phyloP scores from a whole-genome alignment of 495 filamentous ascomycete species.

The Chaetomium tenue region DNA sequence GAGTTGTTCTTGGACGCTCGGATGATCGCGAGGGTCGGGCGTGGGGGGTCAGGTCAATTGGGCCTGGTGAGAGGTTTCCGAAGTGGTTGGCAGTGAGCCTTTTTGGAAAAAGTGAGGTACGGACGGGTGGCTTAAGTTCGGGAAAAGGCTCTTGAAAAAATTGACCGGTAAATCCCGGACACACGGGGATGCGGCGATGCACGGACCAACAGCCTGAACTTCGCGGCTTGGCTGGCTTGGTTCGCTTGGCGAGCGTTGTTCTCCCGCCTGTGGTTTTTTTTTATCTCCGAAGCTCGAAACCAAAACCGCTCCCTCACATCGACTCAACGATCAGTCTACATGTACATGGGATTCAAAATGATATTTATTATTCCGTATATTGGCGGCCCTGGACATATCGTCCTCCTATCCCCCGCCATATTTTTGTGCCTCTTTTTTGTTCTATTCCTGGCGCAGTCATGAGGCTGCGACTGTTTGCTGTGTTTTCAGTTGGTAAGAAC shows the following conservation, averaged over 20 bases:
- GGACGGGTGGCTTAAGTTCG: slow-evolving; percentile 19
- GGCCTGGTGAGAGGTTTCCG: slow-evolving; percentile 22
- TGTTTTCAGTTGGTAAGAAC: neutral
- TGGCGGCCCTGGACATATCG: too few relatives aligned
- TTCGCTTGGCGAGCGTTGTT: slow-evolving; percentile 3
- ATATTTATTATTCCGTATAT: neutral
- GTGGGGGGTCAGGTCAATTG: slow-evolving; percentile 33
- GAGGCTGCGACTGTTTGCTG: neutral
- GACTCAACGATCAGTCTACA: neutral
- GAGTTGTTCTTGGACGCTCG: slow-evolving; percentile 33
- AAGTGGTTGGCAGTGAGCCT: slow-evolving; percentile 32
- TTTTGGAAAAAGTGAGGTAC: slow-evolving; percentile 33
- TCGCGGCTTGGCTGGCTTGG: neutral
- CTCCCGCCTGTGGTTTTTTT: neutral
- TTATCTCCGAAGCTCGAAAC: neutral
- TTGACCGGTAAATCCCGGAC: slow-evolving; percentile 36
- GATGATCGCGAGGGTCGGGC: slow-evolving; percentile 29
- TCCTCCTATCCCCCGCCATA: neutral
- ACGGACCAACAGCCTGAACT: slow-evolving; percentile 19
- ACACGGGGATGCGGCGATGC: slow-evolving; percentile 14
- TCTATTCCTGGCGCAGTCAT: neutral
- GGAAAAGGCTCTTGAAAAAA: slow-evolving; percentile 30
- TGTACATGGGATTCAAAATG: neutral
- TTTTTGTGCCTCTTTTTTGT: neutral
- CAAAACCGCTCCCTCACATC: neutral